Conservation (phyloP, 1,284 basidiomycete species). For the Ceratorhiza oryzae-sativae region DNA sequence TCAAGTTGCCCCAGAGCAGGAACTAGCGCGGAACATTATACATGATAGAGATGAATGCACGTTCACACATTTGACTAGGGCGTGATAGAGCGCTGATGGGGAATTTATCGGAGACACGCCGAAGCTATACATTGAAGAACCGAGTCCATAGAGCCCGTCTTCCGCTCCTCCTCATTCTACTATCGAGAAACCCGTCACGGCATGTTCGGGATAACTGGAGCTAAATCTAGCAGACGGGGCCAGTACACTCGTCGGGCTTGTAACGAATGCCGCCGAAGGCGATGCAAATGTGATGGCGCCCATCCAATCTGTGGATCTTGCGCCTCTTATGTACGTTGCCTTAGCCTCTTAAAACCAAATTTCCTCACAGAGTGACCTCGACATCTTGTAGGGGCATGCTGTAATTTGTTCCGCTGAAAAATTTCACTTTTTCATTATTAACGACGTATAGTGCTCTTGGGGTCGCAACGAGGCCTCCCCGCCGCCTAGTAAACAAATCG, state of each 20-base stretch:
- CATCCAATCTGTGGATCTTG: not conserved
- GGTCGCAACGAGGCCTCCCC: not conserved
- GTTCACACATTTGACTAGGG: too few relatives aligned
- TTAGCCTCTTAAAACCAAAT: not conserved
- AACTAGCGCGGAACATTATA: too few relatives aligned
- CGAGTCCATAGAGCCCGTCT: too few relatives aligned
- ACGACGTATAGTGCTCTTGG: constrained; percentile 11
- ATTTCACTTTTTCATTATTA: not conserved
- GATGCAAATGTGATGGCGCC: constrained; percentile 2
- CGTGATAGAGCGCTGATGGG: too few relatives aligned
- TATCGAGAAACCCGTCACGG: too few relatives aligned
- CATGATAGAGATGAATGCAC: too few relatives aligned
- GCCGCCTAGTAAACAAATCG: constrained; percentile 6
- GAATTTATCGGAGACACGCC: too few relatives aligned
- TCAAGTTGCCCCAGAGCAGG: too few relatives aligned
- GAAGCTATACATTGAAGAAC: too few relatives aligned
- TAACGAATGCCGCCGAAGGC: not conserved
- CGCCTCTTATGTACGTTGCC: not conserved
- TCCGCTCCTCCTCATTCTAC: too few relatives aligned
- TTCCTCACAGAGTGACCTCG: too few relatives aligned
- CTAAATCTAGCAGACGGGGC: not conserved
- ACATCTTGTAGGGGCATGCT: not conserved
- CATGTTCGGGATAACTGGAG: not conserved
- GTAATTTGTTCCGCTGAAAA: not conserved
- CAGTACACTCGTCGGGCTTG: not conserved